These are phyloP conservation scores for Reutealis trisperma DNA, from an alignment of 345 rosid species.

Conservation along the genomic window DNA sequence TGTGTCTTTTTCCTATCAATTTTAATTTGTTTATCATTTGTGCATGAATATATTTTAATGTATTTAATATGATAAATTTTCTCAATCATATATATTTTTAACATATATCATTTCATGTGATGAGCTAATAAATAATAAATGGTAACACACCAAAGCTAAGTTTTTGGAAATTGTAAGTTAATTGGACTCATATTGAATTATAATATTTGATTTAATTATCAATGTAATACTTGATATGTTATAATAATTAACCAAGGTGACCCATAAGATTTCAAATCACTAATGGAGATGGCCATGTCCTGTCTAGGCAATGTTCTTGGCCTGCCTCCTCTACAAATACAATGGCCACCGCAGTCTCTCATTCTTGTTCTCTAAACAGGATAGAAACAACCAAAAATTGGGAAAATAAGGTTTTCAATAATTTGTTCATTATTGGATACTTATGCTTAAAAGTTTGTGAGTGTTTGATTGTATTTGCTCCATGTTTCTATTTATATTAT, in stretches of 20 bases:
- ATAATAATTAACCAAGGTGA: not conserved
- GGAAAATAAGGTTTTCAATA: slow-evolving; percentile 1
- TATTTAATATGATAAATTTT: not conserved
- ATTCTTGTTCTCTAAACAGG: not conserved
- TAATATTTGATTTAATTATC: too few relatives aligned
- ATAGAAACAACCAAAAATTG: not conserved
- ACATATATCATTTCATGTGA: not conserved
- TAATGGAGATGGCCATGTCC: slow-evolving; percentile 24
- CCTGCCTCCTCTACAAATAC: slow-evolving; percentile 9
- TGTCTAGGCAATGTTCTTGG: slow-evolving; percentile 28
- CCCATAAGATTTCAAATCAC: slow-evolving; percentile 19
- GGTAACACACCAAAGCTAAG: too few relatives aligned
- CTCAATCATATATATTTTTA: not conserved
- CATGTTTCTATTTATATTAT: not conserved
- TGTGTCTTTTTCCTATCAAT: slow-evolving; percentile 39
- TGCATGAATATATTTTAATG: slow-evolving; percentile 39
- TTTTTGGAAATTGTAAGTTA: too few relatives aligned
- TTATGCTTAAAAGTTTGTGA: slow-evolving; percentile 18
- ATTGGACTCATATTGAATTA: too few relatives aligned
- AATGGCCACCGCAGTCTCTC: not conserved
- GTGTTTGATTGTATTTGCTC: not conserved
- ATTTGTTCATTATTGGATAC: slow-evolving; percentile 25
- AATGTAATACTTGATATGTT: too few relatives aligned
- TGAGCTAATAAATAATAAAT: not conserved
- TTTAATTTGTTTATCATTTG: slow-evolving; percentile 31